Base-by-base conservation (phyloP, 768 basidiomycete species). In the Boletus sp. region DNA sequence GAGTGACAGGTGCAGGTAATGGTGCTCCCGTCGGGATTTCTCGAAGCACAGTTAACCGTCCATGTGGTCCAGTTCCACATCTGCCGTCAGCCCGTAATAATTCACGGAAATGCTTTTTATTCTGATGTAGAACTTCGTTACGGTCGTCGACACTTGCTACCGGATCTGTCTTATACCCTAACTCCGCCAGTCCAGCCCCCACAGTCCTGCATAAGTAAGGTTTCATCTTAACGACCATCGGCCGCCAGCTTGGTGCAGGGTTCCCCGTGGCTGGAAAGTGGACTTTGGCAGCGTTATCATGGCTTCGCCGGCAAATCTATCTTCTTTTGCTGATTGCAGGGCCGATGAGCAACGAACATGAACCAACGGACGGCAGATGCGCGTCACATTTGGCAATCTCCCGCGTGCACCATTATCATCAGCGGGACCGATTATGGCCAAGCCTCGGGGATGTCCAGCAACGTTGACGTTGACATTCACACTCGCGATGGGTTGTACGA, bases 401-500 rank as follows among this genome's bases (percentile, higher is more conserved):
- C 40, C 41, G 30, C 43, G 51, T 47, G 55, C n/a, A 42, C 15
- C 7, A 13, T n/a, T 2, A 34, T 51, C 45, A 43, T 40, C 25
- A 41, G 41, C 55, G 60, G 51, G 27, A 33, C 60, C 55, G 55
- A 58, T 42, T 62, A 39, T 34, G 34, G 32, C 19, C 32, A 17
- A 15, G 17, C 25, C 25, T 15, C 38, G 9, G 44, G 21, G 17
- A 52, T 39, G 40, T 33, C 13, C n/a, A n/a, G n/a, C n/a, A n/a
- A n/a, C n/a, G n/a, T n/a, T n/a, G n/a, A 46, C 4, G 4, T 17
- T 3, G 23, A 5, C 14, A 23, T 51, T 58, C 39, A 39, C 21
- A 54, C 49, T 61, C 41, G 51, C 60, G 50, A 57, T 27, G 15
- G 23, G 33, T 62, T 59, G 25, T 42, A 59, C 41, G 44, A 45